Percentiles rank a stretch among this genome's conserved stretches.
Evolutionary conservation across 352 stramenopile genomes (phyloP).

Genomic region (Blastocystis sp.): DNA sequence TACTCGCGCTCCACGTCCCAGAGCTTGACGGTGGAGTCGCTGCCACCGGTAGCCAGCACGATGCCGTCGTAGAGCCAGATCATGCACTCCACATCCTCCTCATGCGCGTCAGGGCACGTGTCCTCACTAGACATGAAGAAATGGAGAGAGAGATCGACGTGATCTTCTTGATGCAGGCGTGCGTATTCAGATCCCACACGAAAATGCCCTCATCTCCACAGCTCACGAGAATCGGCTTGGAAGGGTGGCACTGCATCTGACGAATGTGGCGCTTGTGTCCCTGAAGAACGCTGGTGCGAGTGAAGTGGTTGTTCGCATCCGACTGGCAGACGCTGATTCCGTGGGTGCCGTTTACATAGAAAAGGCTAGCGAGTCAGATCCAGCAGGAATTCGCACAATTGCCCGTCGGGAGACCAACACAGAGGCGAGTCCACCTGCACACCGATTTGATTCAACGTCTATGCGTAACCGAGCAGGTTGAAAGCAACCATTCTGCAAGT

Average conservation of each 20-base stretch:
- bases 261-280: slow-evolving; percentile 30
- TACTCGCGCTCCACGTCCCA: neutral
- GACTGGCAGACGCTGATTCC: slow-evolving; percentile 17
- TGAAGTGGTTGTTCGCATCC: slow-evolving; percentile 21
- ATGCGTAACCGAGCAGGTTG: neutral
- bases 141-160: neutral
- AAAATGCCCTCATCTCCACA: slow-evolving; percentile 49
- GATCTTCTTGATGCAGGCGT: slow-evolving; percentile 1
- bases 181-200: slow-evolving; percentile 33
- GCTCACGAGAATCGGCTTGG: neutral
- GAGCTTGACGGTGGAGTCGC: no score
- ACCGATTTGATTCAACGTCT: slow-evolving; percentile 58
- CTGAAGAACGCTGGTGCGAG: neutral
- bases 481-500: no score
- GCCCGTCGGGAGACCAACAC: slow-evolving; percentile 50
- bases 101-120: slow-evolving; percentile 13
- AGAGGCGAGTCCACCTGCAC: slow-evolving; percentile 43
- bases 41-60: no score
- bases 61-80: slow-evolving; percentile 50
- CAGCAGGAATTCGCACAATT: neutral
- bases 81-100: slow-evolving; percentile 56
- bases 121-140: slow-evolving; percentile 43
- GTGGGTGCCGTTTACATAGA: slow-evolving; percentile 58
- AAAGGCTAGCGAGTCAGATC: neutral
- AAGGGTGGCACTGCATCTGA: slow-evolving; percentile 23